Evolutionary conservation across 257 asterid genomes (phyloP), one percentile per base, ranked within the genome.

Genomic region (Linaria vulgaris): DNA sequence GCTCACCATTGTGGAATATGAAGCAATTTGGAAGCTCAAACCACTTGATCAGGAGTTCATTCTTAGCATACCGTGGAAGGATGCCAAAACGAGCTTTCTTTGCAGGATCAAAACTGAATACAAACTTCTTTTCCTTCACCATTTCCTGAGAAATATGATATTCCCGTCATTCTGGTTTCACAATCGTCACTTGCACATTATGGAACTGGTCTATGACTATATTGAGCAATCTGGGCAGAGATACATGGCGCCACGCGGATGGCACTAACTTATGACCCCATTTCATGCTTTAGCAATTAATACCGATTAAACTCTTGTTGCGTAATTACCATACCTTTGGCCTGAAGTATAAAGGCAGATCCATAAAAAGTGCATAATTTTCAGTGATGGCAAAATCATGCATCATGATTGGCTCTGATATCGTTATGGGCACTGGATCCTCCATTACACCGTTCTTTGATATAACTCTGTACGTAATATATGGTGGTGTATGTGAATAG

Each of bases 331-430:
- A 54, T 54, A 91, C 98, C 96, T 82, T 86, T 27, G 98, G 97
- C 73, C 69, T 84, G 80, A 87, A 87, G 80, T 71, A 78, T 63
- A 92, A 69, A 5, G 99, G 99, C 37, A 89, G 94, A 83, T 92
- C 99, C 97, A 92, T 75, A 77, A 92, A 85, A 67, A 92, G 67
- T 4, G 95, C 95, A 83, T 85, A 92, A 69, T 92, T 92, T 76
- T 92, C 99, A 70, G 99, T 89, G 69, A 92, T 92, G 80, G 98
- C 98, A 74, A 92, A 92, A 78, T 92, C 98, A 74, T 92, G 98
- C 96, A 92, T 87, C 99, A 92, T 85, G 69, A 89, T 71, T 66
- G 99, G 78, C 12, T 68, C 89, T 60, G 96, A 55, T 52, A 92
- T 69, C 66, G 99, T 89, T 61, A 92, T 89, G 48, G 99, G 94